Percentiles rank a stretch among this genome's conserved stretches.
phyloP scores from a whole-genome alignment of 352 stramenopile genomes.

The Pythium sukuiense region DNA sequence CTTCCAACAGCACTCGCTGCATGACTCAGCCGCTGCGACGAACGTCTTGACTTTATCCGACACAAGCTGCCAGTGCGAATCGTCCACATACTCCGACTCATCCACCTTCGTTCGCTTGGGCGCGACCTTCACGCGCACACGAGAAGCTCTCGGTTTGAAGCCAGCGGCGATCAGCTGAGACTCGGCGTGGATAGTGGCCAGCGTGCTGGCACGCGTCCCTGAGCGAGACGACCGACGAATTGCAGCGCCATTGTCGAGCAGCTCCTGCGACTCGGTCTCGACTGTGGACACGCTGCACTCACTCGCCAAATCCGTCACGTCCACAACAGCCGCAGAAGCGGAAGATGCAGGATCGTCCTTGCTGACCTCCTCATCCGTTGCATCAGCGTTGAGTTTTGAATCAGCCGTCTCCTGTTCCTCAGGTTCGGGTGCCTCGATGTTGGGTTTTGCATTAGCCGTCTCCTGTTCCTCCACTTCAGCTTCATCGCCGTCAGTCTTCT shows the following conservation, averaged over 20 bases:
- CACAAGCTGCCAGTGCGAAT: constrained; percentile 50
- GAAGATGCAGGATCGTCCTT: neutral
- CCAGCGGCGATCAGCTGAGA: constrained; percentile 30
- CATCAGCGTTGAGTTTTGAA: no score
- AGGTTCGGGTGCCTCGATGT: no score
- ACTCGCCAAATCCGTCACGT: constrained; percentile 19
- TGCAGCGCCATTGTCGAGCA: constrained; percentile 16
- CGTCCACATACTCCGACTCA: constrained; percentile 68
- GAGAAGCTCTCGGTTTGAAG: constrained; percentile 11
- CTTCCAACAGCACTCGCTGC: constrained; percentile 32
- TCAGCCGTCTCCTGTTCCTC: no score
- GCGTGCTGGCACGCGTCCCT: constrained; percentile 52
- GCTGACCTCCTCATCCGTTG: neutral
- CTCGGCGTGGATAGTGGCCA: constrained; percentile 55
- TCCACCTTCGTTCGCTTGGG: constrained; percentile 26
- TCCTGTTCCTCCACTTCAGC: neutral
- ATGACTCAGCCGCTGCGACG: constrained; percentile 28
- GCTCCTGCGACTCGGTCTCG: constrained; percentile 17
- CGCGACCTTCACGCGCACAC: constrained; percentile 4
- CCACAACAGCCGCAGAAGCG: constrained; percentile 1
- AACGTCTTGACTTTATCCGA: constrained; percentile 48
- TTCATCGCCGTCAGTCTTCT: constrained; percentile 1
- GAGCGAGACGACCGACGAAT: constrained; percentile 55
- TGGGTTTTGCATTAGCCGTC: neutral
- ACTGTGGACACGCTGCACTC: constrained; percentile 20